Percentiles rank a stretch among this genome's conserved stretches.
Conservation (phyloP, 495 filamentous ascomycete species). For the Xylaria curta region DNA sequence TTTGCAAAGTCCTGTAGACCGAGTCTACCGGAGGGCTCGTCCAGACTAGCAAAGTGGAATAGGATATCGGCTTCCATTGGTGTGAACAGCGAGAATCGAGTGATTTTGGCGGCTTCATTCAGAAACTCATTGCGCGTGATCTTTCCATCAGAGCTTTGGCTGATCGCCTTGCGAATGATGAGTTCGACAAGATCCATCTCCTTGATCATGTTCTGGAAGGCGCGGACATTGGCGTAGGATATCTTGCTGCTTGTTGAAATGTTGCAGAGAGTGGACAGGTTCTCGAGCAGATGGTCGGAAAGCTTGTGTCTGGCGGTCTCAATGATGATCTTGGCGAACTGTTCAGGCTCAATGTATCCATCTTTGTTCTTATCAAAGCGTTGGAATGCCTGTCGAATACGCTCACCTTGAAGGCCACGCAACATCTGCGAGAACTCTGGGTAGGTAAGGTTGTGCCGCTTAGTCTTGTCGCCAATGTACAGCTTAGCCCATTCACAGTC, state of each 20-base stretch:
- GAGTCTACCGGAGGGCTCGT: constrained; percentile 85
- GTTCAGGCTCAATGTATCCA: constrained; percentile 94
- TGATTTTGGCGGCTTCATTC: constrained; percentile 88
- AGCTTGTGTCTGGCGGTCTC: constrained; percentile 96
- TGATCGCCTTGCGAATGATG: constrained; percentile 83
- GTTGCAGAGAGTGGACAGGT: constrained; percentile 93
- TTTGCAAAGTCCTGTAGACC: constrained; percentile 86
- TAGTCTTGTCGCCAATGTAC: constrained; percentile 84
- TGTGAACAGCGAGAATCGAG: constrained; percentile 91
- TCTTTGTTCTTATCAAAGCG: constrained; percentile 90
- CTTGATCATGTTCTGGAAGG: constrained; percentile 94
- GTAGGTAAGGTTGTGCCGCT: constrained; percentile 89
- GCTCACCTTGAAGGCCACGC: constrained; percentile 91
- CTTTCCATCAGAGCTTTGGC: constrained; percentile 85
- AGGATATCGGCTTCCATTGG: constrained; percentile 99
- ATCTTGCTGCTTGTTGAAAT: constrained; percentile 92
- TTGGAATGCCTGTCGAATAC: constrained; percentile 93
- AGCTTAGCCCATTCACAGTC: constrained; percentile 95
- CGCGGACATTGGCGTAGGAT: constrained; percentile 94
- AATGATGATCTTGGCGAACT: constrained; percentile 94
- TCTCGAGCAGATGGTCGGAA: constrained; percentile 93
- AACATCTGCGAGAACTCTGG: constrained; percentile 98
- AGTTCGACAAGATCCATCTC: constrained; percentile 98
- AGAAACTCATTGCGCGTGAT: constrained; percentile 94
- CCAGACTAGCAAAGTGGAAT: constrained; percentile 95